Base-by-base conservation (phyloP, 225 moss, liverwort and hornwort species). In the Lunularia cruciata region DNA sequence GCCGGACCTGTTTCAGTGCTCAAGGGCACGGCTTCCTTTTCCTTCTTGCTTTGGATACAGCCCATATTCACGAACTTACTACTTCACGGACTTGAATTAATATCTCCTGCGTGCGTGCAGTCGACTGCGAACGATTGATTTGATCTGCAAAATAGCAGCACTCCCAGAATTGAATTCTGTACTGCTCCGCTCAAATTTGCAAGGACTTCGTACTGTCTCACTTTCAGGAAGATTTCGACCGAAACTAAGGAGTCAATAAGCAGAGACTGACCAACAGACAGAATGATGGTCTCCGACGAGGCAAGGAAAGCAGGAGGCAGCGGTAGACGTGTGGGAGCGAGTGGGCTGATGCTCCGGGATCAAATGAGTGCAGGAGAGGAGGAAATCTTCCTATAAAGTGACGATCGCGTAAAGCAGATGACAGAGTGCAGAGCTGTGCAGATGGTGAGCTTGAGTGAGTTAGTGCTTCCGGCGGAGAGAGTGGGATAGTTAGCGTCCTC, bases 401-500 rank as follows among this genome's bases (percentile, higher is more conserved):
- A 64, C 28, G 46, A 46, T 46, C 46, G 63, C 63, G 63, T 64
- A 64, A 64, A 64, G 63, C 63, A 64, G 46, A 64, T 28, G 40
- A 27, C 39, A 42, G 62, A 62, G 43, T 27, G 63, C 45, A 63
- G 23, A n/a, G n/a, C n/a, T n/a, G n/a, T 57, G 31, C 28, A 49
- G 49, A 13, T n/a, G 20, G 49, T 32, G 57, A 63, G 28, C 45
- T 18, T 64, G 45, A 31, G 45, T 45, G 63, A 45, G 32, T 31
- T 31, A 60, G 63, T 45, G 63, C 27, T 64, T 19, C 28, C 63
- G 42, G 45, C 43, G 19, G 63, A 28, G 28, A 30, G 13, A 28
- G 45, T 27, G 63, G 63, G 63, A 46, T 64, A 8, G 37, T 26
- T 61, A 40, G 61, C 61, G 61, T 61, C 38, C 39, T 39, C 25